phyloP scores from a whole-genome alignment of 495 filamentous ascomycete genomes.

The Lophiotrema nucula region DNA sequence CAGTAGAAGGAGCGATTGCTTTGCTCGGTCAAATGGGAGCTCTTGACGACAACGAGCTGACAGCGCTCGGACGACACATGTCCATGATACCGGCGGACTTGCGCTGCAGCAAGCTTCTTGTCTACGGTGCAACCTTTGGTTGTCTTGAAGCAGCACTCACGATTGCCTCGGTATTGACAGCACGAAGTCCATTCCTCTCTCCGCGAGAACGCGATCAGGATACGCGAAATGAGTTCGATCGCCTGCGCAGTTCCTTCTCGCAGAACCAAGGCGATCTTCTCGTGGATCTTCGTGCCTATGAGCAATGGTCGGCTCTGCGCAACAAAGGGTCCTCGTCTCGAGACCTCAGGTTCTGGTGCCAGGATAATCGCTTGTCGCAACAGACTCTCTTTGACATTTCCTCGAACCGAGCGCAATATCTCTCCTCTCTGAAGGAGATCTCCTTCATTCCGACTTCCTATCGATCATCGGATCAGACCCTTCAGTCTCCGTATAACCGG shows the following conservation, averaged over 20 bases:
- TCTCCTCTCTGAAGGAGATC: constrained; percentile 79
- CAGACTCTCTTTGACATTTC: constrained; percentile 83
- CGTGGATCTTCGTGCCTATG: constrained; percentile 78
- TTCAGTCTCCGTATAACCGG: constrained; percentile 40
- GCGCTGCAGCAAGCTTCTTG: constrained; percentile 89
- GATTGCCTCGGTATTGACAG: constrained; percentile 86
- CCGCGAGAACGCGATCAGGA: constrained; percentile 55
- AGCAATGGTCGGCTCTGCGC: constrained; percentile 71
- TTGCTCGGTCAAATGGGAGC: constrained; percentile 85
- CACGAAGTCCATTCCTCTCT: constrained; percentile 78
- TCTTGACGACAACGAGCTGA: constrained; percentile 77
- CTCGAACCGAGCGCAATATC: constrained; percentile 79
- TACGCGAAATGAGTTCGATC: constrained; percentile 77
- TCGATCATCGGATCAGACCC: constrained; percentile 22
- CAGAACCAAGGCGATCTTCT: constrained; percentile 80
- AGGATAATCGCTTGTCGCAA: constrained; percentile 80
- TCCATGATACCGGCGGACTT: constrained; percentile 94
- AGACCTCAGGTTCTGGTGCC: constrained; percentile 74
- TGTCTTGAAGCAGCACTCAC: constrained; percentile 84
- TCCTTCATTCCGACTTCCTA: constrained; percentile 67
- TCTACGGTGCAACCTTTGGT: constrained; percentile 90
- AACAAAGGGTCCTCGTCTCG: constrained; percentile 55
- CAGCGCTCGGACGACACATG: constrained; percentile 84
- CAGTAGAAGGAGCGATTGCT: constrained; percentile 78
- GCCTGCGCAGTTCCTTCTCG: constrained; percentile 72